A percentile compares a stretch with the other conserved stretches of the same genome.
Conservation (phyloP, 2,329 filamentous ascomycete genomes). For the Mycosphaerella sp. region DNA sequence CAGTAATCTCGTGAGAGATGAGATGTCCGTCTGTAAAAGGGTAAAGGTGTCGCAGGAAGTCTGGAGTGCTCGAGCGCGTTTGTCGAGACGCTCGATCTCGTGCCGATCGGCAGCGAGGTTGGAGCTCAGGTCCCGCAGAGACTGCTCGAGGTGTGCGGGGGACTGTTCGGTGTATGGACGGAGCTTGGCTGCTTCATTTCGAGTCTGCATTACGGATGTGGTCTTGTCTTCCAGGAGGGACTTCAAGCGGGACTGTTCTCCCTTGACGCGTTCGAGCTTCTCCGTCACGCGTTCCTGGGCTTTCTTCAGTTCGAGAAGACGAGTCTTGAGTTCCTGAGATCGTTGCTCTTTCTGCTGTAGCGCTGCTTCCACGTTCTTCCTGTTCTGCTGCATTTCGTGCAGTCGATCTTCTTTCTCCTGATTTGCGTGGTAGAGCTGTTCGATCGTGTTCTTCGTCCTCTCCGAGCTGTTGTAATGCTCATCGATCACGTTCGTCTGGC, state of each 20-base stretch:
- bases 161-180: slow-evolving; percentile 89
- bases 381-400: slow-evolving; percentile 72
- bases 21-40: slow-evolving; percentile 77
- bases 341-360: slow-evolving; percentile 77
- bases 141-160: slow-evolving; percentile 73
- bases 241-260: slow-evolving; percentile 71
- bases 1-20: slow-evolving; percentile 78
- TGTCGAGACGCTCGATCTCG: slow-evolving; percentile 81
- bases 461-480: slow-evolving; percentile 90
- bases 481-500: slow-evolving; percentile 81
- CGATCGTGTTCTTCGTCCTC: slow-evolving; percentile 77
- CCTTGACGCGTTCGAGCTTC: slow-evolving; percentile 74
- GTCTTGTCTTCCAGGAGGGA: slow-evolving; percentile 65
- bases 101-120: slow-evolving; percentile 70
- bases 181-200: slow-evolving; percentile 82
- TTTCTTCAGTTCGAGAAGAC: slow-evolving; percentile 70
- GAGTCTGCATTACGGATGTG: slow-evolving; percentile 60
- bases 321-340: slow-evolving; percentile 80
- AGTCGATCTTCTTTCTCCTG: slow-evolving; percentile 76
- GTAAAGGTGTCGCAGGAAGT: slow-evolving; percentile 86
- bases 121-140: slow-evolving; percentile 72
- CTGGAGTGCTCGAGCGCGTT: slow-evolving; percentile 79
- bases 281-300: slow-evolving; percentile 78
- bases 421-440: slow-evolving; percentile 77
- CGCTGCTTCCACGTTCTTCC: slow-evolving; percentile 71